Percentiles rank a stretch among this genome's conserved stretches.
These are phyloP conservation scores for Aspergillus bridgeri DNA, from an alignment of 495 filamentous ascomycete species.

Conservation along the genomic window DNA sequence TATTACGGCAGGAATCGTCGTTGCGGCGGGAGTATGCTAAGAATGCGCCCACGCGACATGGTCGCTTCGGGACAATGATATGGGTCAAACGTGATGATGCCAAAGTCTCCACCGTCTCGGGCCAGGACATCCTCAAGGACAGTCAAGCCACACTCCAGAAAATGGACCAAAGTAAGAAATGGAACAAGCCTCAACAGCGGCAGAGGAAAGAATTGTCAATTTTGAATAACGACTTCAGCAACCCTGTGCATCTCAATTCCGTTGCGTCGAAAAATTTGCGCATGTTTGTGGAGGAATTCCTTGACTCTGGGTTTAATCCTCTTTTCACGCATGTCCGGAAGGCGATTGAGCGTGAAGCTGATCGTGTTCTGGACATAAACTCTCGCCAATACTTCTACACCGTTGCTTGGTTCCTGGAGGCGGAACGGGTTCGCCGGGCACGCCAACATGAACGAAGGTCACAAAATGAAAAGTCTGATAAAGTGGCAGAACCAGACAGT, in stretches of 20 bases:
- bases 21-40: conserved; percentile 75
- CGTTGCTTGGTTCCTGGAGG: conserved; percentile 89
- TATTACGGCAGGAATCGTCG: conserved; percentile 76
- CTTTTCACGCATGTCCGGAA: conserved; percentile 82
- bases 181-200: conserved; percentile 69
- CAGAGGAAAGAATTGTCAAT: conserved; percentile 61
- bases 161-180: conserved; percentile 90
- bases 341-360: conserved; percentile 85
- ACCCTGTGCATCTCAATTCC: conserved; percentile 61
- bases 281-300: conserved; percentile 85
- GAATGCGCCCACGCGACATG: conserved; percentile 83
- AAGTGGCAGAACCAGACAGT: conserved; percentile 62
- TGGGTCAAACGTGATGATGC: conserved; percentile 88
- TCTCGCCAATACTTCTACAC: conserved; percentile 86
- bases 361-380: conserved; percentile 73
- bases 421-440: conserved; percentile 73
- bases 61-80: conserved; percentile 93
- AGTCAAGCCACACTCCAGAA: conserved; percentile 69
- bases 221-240: conserved; percentile 69
- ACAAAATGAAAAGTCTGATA: conserved; percentile 31
- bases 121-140: conserved; percentile 77
- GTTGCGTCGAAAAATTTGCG: conserved; percentile 69
- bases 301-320: conserved; percentile 95
- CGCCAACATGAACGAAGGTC: conserved; percentile 43
- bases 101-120: conserved; percentile 79